Base-by-base conservation (phyloP, 768 basidiomycete genomes). In the Panaeolus papilionaceus region DNA sequence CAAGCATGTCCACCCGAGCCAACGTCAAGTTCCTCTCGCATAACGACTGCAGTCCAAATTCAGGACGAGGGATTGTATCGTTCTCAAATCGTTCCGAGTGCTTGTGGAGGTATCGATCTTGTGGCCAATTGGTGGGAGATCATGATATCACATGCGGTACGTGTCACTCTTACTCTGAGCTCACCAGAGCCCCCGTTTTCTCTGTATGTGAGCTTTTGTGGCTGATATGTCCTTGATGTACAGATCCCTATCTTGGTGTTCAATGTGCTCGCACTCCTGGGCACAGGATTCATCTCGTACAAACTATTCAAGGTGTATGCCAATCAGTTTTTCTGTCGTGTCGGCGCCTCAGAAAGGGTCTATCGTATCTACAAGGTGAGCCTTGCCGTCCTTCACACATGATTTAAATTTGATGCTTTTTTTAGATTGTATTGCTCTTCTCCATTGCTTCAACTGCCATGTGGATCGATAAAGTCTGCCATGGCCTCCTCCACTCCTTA, bases 391-490 rank as follows among this genome's bases (percentile, higher is more conserved):
- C 28, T 20, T 14, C 62, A 23, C 11, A 45, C 10, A 20, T 18
- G 63, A 49, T 62, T 11, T 45, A 62, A 44, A 61, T 61, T 42
- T 45, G 28, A 66, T 20, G 33, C 51, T 2, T 38, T 38, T 18
- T 20, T 3, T 64, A 87, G 86, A 74, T 85, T 63, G 79, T 84
- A 20, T 78, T 86, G 16, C 73, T 88, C 74, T 87, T 88, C 71
- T 78, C 79, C 2, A 49, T 88, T 5, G 80, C 83, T 7, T 81
- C 83, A 14, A 78, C 82, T 2, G 80, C 74, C 2, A 73, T 86
- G 67, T 88, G 87, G 87, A 79, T 86, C 20, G 79, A 82, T 69
- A 84, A 85, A 71, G 78, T 85, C 9, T 79, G 77, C 26, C 76
- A 76, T 49, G 79, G 79, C 0, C 66, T 75, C 11, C 75, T 85